Evolutionary conservation across 768 basidiomycete genomes (phyloP), one percentile per base, ranked within the genome.

Genomic region (Phlebiopsis flavidoalba): DNA sequence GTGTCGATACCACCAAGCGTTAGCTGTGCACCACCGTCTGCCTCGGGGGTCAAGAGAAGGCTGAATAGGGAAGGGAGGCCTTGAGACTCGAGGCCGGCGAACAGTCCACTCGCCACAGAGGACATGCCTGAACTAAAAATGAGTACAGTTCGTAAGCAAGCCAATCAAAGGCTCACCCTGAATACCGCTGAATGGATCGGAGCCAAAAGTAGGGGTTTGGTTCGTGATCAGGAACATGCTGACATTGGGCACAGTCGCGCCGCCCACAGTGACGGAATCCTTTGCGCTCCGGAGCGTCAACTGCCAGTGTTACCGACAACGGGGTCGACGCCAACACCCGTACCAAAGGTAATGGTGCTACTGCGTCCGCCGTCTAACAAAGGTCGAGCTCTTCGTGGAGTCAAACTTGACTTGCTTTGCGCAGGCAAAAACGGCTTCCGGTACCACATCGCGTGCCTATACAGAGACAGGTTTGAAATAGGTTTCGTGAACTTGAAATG

Each of bases 111-210:
- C 10, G 78, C 80, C 33, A 70, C 72, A 21, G 82, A 75, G 53
- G 78, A 74, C 78, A 84, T 79, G 58, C 83, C 82, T 80, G 61
- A 19, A 5, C 15, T 40, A 19, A n/a, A n/a, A 8, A 14, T 31
- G 31, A 49, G 40, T 15, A 8, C 21, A 12, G 37, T 8, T 15
- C 45, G 36, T 22, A 8, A 8, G 35, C 22, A 26, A 46, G 12
- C 11, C 40, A 8, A 17, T 12, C 40, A 17, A 43, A 3, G 40
- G 47, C 71, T 50, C 55, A 78, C 80, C 83, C 69, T 80, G 79
- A 56, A 83, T 84, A 3, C 82, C 83, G 61, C 78, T 79, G 76
- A 82, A 84, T 7, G 81, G 82, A 70, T 84, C 79, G 17, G 80
- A 77, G 53, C 75, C 71, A 69, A 84, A 84, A 35, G 75, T 74